Percentiles rank a stretch among this genome's conserved stretches.
These are phyloP conservation scores for Poa pratensis DNA, from an alignment of 176 grass and related monocot genomes.

Conservation along the genomic window DNA sequence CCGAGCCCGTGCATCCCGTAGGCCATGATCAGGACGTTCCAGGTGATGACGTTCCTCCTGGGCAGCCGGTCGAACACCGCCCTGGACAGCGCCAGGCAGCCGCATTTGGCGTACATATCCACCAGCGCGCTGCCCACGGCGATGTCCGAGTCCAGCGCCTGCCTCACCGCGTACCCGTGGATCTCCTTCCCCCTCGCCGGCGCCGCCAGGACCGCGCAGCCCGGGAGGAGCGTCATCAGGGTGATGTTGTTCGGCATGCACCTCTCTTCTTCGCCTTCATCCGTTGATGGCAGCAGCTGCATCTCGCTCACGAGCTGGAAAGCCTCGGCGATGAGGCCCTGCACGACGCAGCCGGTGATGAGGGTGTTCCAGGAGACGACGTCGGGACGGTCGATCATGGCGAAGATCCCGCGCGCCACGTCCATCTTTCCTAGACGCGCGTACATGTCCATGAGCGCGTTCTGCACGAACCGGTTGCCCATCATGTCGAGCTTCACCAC, in stretches of 20 bases:
- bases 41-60: slow-evolving; percentile 79
- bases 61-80: slow-evolving; percentile 73
- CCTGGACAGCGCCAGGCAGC: slow-evolving; percentile 52
- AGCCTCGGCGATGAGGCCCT: slow-evolving; percentile 56
- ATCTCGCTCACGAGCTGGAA: slow-evolving; percentile 68
- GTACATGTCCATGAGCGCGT: slow-evolving; percentile 98
- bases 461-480: slow-evolving; percentile 85
- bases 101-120: slow-evolving; percentile 98
- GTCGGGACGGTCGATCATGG: slow-evolving; percentile 56
- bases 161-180: slow-evolving; percentile 70
- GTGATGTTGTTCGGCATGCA: slow-evolving; percentile 74
- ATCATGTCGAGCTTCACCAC: slow-evolving; percentile 81
- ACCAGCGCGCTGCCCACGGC: slow-evolving; percentile 81
- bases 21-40: slow-evolving; percentile 98
- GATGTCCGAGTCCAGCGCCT: slow-evolving; percentile 61
- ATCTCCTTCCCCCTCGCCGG: slow-evolving; percentile 88
- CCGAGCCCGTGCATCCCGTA: slow-evolving; percentile 93
- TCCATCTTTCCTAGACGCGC: slow-evolving; percentile 75
- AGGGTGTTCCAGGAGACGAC: slow-evolving; percentile 94
- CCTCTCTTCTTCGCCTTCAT: not conserved
- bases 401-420: slow-evolving; percentile 67
- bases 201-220: slow-evolving; percentile 66
- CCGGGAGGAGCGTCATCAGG: slow-evolving; percentile 85
- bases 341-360: slow-evolving; percentile 70
- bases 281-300: slow-evolving; percentile 57